Conservation (phyloP, 73 alveolate species). For the Paramecium sonneborni region DNA sequence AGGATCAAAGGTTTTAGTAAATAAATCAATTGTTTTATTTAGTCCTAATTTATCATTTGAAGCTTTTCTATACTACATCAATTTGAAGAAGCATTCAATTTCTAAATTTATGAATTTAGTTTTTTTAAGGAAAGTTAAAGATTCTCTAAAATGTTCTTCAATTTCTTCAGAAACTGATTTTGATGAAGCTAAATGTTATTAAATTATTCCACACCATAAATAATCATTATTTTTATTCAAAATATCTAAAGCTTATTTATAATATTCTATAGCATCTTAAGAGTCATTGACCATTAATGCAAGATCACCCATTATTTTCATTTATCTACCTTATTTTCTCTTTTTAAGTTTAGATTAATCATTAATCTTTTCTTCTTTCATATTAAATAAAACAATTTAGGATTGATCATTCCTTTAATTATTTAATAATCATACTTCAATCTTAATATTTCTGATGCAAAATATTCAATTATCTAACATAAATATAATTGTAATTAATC, state of each 20-base stretch:
- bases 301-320: constrained; percentile 35
- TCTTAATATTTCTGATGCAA: constrained; percentile 31
- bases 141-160: constrained; percentile 49
- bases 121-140: not conserved
- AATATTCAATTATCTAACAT: constrained; percentile 27
- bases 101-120: constrained; percentile 30
- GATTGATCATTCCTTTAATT: not conserved
- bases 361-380: constrained; percentile 29
- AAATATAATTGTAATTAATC: not conserved
- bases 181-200: not conserved
- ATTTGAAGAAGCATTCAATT: constrained; percentile 50
- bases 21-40: not conserved
- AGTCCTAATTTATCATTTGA: constrained; percentile 37
- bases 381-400: not conserved
- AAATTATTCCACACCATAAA: not conserved
- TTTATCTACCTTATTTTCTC: constrained; percentile 36
- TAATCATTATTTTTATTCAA: constrained; percentile 36
- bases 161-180: not conserved
- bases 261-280: not conserved
- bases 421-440: not conserved
- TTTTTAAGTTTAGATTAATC: constrained; percentile 24
- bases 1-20: constrained; percentile 34
- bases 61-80: constrained; percentile 17
- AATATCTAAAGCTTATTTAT: constrained; percentile 6
- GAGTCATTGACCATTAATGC: not conserved